Evolutionary conservation across 2,329 filamentous ascomycete species (phyloP).

Genomic region (Bipolaris bicolor): DNA sequence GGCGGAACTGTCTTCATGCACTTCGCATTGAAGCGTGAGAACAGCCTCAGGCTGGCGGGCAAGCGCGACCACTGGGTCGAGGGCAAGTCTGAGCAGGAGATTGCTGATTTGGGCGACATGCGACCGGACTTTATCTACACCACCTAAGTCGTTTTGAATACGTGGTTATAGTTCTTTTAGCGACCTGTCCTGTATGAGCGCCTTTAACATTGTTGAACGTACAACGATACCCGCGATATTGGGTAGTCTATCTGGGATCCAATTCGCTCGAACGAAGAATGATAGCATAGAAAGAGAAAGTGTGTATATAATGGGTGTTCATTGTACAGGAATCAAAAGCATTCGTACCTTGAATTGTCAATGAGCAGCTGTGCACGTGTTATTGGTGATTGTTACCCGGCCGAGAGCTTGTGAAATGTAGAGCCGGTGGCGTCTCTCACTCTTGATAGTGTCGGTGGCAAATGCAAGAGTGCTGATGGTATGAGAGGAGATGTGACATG

Average conservation of each 20-base stretch:
- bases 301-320: neutral
- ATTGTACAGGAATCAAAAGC: neutral
- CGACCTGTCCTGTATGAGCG: neutral
- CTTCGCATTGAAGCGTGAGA: constrained; percentile 69
- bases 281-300: neutral
- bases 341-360: neutral
- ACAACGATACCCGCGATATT: neutral
- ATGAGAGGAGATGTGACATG: neutral
- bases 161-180: neutral
- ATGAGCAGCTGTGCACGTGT: neutral
- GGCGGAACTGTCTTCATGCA: constrained; percentile 73
- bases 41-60: constrained; percentile 68
- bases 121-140: constrained; percentile 74
- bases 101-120: constrained; percentile 71
- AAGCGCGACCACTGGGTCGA: constrained; percentile 70
- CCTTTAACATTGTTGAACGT: neutral
- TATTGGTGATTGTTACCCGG: constrained; percentile 1
- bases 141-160: constrained; percentile 48
- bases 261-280: neutral
- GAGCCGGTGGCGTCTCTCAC: neutral
- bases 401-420: neutral
- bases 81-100: constrained; percentile 68
- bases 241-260: neutral
- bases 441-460: neutral
- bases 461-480: neutral